Conservation (phyloP, 2,329 filamentous ascomycete species). For the Aureobasidium subglaciale region DNA sequence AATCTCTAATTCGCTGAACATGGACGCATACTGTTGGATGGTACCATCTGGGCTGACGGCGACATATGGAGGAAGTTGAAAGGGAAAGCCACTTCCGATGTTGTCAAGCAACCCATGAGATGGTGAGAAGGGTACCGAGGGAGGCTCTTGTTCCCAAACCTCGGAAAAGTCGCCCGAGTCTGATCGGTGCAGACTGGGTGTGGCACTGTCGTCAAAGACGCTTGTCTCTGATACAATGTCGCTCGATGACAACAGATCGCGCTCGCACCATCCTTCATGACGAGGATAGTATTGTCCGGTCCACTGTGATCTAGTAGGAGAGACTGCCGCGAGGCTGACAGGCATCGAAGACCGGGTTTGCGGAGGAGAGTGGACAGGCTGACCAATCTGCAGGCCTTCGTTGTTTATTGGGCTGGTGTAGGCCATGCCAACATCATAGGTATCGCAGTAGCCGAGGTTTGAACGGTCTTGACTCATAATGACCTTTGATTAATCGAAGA, state of each 20-base stretch:
- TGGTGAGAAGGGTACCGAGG: background rate
- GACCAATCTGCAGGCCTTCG: background rate
- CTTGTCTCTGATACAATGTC: slow-evolving; percentile 1
- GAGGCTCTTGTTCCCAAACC: slow-evolving; percentile 2
- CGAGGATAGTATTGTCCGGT: background rate
- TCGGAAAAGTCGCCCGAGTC: slow-evolving; percentile 7
- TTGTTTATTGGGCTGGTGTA: background rate
- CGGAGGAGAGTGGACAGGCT: background rate
- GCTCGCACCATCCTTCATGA: background rate
- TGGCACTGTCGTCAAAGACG: background rate
- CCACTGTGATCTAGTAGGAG: background rate
- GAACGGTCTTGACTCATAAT: slow-evolving; percentile 6
- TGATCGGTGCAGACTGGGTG: slow-evolving; percentile 1
- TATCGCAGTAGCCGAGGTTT: slow-evolving; percentile 6
- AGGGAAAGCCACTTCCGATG: slow-evolving; percentile 4
- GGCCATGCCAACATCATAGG: background rate
- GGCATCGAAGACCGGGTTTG: background rate
- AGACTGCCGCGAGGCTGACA: background rate
- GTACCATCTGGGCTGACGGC: background rate
- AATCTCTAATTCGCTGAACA: background rate
- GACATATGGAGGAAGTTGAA: background rate
- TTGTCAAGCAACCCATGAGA: slow-evolving; percentile 1
- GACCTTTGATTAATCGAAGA: background rate
- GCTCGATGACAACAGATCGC: background rate
- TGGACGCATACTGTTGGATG: background rate